phyloP scores from a whole-genome alignment of 768 basidiomycete genomes.

The Lentinula sp. region DNA sequence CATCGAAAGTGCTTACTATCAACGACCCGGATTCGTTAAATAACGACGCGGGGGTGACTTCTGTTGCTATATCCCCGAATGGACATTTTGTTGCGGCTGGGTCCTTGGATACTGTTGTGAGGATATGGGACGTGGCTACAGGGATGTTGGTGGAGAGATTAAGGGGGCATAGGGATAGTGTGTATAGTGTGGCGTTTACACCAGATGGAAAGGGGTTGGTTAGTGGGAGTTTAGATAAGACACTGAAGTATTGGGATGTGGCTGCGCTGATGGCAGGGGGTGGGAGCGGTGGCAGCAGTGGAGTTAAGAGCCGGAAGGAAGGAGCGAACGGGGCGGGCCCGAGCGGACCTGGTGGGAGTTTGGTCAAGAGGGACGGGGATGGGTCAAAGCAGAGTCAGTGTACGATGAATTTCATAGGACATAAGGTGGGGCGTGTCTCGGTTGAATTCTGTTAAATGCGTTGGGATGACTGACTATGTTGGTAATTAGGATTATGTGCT shows the following conservation, averaged over 20 bases:
- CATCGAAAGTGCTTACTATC: conserved; percentile 40
- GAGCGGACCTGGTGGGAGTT: conserved; percentile 47
- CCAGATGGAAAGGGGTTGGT: conserved; percentile 89
- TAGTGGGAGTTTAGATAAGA: conserved; percentile 88
- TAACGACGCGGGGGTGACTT: conserved; percentile 63
- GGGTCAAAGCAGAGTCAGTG: conserved; percentile 35
- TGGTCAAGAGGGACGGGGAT: conserved; percentile 75
- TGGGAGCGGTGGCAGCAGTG: conserved; percentile 12
- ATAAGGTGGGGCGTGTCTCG: conserved; percentile 55
- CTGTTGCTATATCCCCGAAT: conserved; percentile 74
- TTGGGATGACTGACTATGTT: too few relatives aligned
- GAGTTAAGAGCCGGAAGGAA: conserved; percentile 41
- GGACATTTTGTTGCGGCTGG: conserved; percentile 52
- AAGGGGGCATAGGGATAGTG: conserved; percentile 76
- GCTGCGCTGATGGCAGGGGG: conserved; percentile 68
- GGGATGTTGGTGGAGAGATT: conserved; percentile 69
- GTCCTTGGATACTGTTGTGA: conserved; percentile 56
- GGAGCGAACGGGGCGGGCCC: conserved; percentile 33
- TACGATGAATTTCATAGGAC: conserved; percentile 83
- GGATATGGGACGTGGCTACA: conserved; percentile 72
- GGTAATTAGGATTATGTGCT: conserved; percentile 22
- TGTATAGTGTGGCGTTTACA: conserved; percentile 88
- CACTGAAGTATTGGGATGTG: conserved; percentile 84
- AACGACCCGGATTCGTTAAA: conserved; percentile 45
- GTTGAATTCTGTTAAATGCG: too few relatives aligned